Evolutionary conservation across 1,284 basidiomycete species (phyloP).

Genomic region (Malassezia equina): DNA sequence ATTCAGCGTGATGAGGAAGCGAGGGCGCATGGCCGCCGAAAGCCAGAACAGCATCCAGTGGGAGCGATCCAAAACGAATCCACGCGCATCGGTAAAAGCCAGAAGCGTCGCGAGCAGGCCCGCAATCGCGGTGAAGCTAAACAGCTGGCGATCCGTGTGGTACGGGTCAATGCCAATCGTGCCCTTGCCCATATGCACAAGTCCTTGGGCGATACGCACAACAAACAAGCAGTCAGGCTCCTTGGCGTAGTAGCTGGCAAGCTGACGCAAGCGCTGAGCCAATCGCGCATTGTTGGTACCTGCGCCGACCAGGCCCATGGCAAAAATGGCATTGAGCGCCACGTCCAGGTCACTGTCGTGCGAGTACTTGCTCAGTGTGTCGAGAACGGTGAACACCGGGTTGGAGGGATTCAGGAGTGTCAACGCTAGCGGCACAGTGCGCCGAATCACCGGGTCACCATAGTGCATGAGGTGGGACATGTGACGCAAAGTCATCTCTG

Average conservation of each 20-base stretch:
- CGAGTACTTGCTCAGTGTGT: conserved; percentile 97
- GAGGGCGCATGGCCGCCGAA: conserved; percentile 88
- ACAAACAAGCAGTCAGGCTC: conserved; percentile 95
- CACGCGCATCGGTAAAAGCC: conserved; percentile 85
- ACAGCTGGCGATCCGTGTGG: conserved; percentile 81
- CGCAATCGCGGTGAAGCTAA: conserved; percentile 81
- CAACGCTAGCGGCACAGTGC: conserved; percentile 87
- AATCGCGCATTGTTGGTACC: conserved; percentile 96
- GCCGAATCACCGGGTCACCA: conserved; percentile 83
- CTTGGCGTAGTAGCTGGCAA: conserved; percentile 94
- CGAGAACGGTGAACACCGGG: conserved; percentile 86
- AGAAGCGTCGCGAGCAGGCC: conserved; percentile 77
- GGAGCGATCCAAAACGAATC: conserved; percentile 84
- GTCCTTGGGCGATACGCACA: conserved; percentile 87
- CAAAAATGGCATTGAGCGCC: conserved; percentile 91
- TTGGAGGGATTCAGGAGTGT: conserved; percentile 91
- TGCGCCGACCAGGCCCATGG: conserved; percentile 96
- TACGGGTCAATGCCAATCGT: conserved; percentile 96
- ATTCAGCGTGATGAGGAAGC: conserved; percentile 93
- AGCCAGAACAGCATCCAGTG: conserved; percentile 99
- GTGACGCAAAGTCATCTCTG: conserved; percentile 61
- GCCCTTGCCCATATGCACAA: conserved; percentile 98
- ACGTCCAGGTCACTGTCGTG: conserved; percentile 96
- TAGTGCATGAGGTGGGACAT: conserved; percentile 69
- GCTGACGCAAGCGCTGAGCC: conserved; percentile 90